These are phyloP conservation scores for Fusarium sp. DNA, from an alignment of 2,329 filamentous ascomycete genomes.

Conservation along the genomic window DNA sequence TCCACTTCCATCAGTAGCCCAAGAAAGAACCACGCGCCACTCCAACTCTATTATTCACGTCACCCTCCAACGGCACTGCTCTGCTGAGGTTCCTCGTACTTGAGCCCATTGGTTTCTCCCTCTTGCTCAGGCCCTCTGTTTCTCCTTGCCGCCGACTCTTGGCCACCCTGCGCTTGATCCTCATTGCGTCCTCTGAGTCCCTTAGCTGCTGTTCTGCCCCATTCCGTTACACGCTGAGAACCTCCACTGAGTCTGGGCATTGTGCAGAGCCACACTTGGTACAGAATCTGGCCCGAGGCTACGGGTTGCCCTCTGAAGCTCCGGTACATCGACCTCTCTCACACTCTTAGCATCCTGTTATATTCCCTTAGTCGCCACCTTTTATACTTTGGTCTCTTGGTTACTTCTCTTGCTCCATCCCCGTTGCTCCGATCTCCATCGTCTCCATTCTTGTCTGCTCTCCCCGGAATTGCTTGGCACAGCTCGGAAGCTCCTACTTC, in stretches of 20 bases:
- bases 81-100: not conserved
- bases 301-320: not conserved
- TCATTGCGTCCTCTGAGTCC: not conserved
- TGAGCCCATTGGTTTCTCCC: not conserved
- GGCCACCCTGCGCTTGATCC: not conserved
- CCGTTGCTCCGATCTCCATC: conserved; percentile 1
- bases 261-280: not conserved
- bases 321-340: not conserved
- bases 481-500: not conserved
- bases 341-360: conserved; percentile 10
- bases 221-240: not conserved
- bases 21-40: conserved; percentile 2
- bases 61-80: not conserved
- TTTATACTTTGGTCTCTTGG: conserved; percentile 24
- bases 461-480: not conserved
- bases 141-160: not conserved
- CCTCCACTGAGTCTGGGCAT: not conserved
- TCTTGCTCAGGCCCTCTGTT: conserved; percentile 7
- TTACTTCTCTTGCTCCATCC: not conserved
- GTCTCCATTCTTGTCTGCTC: not conserved
- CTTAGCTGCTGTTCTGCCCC: not conserved
- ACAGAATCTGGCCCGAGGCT: not conserved
- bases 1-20: conserved; percentile 19
- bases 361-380: conserved; percentile 12
- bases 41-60: conserved; percentile 24